These are phyloP conservation scores for Schwanniomyces sp. DNA, from an alignment of 805 yeast genomes.

Conservation along the genomic window DNA sequence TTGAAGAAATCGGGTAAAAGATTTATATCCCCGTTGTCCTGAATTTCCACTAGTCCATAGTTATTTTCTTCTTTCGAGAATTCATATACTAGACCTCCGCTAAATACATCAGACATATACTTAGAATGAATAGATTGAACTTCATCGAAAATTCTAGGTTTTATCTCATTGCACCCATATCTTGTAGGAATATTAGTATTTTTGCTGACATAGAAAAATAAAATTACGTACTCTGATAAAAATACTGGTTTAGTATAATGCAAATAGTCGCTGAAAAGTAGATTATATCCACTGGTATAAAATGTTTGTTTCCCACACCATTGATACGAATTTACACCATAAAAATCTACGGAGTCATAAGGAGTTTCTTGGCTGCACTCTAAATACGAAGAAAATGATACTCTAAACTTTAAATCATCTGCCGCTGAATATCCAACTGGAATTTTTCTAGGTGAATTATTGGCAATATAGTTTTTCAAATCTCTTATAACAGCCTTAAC, in stretches of 20 bases:
- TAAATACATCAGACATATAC: constrained; percentile 72
- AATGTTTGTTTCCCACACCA: constrained; percentile 90
- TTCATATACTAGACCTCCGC: constrained; percentile 86
- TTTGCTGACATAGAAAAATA: not conserved
- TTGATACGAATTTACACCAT: constrained; percentile 79
- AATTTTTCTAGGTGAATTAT: constrained; percentile 59
- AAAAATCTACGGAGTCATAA: constrained; percentile 67
- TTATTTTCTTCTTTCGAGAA: constrained; percentile 76
- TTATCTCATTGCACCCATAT: constrained; percentile 78
- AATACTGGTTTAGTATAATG: constrained; percentile 76
- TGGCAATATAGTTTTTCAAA: constrained; percentile 66
- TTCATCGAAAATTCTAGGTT: constrained; percentile 80
- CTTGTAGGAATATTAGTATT: constrained; percentile 16
- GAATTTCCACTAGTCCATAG: constrained; percentile 67
- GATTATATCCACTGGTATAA: constrained; percentile 64
- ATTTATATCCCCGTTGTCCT: constrained; percentile 40
- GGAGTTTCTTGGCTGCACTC: constrained; percentile 64
- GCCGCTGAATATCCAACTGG: constrained; percentile 98
- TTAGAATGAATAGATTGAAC: constrained; percentile 65
- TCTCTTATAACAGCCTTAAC: constrained; percentile 80
- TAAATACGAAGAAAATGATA: constrained; percentile 73
- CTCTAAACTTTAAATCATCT: constrained; percentile 78
- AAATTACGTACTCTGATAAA: constrained; percentile 67
- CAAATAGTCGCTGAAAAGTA: constrained; percentile 68
- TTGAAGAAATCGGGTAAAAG: constrained; percentile 44